phyloP scores from a whole-genome alignment of 148 eudicot species.

The Agrostemma githago region DNA sequence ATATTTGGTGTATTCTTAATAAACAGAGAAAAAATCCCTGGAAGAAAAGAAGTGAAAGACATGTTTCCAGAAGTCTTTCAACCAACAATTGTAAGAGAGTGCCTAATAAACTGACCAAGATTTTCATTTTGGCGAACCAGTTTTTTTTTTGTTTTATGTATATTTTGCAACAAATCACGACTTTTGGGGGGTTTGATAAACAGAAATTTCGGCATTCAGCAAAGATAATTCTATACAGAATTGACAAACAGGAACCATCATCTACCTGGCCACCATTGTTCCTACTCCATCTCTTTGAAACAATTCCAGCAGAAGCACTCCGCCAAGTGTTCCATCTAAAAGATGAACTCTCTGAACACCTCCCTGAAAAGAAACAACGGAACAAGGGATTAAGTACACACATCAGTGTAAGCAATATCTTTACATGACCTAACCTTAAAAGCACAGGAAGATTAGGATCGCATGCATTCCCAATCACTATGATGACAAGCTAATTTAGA shows the following conservation, averaged over 20 bases:
- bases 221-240: constrained; percentile 5
- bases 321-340: constrained; percentile 78
- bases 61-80: neutral
- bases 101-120: neutral
- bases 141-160: neutral
- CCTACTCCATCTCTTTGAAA: constrained; percentile 95
- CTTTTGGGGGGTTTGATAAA: neutral
- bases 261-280: constrained; percentile 94
- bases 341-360: constrained; percentile 96
- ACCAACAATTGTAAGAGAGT: neutral
- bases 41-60: neutral
- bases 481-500: neutral
- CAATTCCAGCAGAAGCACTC: constrained; percentile 76
- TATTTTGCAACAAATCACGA: neutral
- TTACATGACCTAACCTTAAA: neutral
- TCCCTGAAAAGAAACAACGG: constrained; percentile 46
- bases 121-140: neutral
- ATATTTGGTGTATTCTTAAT: neutral
- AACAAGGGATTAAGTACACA: neutral
- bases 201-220: neutral
- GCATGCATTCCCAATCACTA: neutral
- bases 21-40: neutral
- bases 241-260: constrained; percentile 1
- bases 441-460: neutral
- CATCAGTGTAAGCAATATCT: constrained; percentile 4